These are phyloP conservation scores for Berkeleyomyces rouxiae DNA, from an alignment of 2,329 filamentous ascomycete species.

Conservation along the genomic window DNA sequence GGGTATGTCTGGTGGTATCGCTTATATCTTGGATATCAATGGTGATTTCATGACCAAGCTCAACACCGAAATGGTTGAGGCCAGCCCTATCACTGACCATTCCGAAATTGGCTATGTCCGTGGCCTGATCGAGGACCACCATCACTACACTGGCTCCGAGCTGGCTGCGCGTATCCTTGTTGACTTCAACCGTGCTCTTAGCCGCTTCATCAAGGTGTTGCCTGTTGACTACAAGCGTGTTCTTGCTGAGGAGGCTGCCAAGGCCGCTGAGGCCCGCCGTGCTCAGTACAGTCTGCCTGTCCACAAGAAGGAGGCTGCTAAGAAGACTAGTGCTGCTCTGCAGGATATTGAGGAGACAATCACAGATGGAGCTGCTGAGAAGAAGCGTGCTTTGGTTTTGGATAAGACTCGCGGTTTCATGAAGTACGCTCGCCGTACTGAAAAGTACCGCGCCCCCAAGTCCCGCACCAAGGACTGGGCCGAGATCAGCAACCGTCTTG, in stretches of 20 bases:
- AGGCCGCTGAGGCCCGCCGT: constrained; percentile 71
- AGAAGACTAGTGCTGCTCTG: constrained; percentile 37
- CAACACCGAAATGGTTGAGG: constrained; percentile 95
- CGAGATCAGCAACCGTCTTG: constrained; percentile 72
- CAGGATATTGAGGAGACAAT: constrained; percentile 86
- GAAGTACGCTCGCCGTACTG: constrained; percentile 82
- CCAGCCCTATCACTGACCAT: constrained; percentile 67
- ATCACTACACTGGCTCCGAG: constrained; percentile 95
- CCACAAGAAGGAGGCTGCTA: constrained; percentile 41
- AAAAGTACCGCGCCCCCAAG: constrained; percentile 79
- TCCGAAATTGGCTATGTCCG: constrained; percentile 80
- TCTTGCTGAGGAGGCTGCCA: constrained; percentile 67
- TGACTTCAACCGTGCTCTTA: constrained; percentile 86
- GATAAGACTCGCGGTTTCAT: constrained; percentile 97
- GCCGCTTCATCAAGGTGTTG: constrained; percentile 82
- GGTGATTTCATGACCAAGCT: constrained; percentile 84
- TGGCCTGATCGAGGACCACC: constrained; percentile 86
- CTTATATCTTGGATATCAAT: constrained; percentile 80
- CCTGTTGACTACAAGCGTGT: constrained; percentile 95
- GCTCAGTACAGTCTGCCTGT: constrained; percentile 67
- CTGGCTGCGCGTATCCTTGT: constrained; percentile 79
- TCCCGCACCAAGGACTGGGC: constrained; percentile 85
- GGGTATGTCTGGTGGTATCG: constrained; percentile 96
- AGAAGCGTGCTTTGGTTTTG: constrained; percentile 75
- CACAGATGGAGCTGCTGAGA: constrained; percentile 76